Base-by-base conservation (phyloP, 2,329 filamentous ascomycete species). In the Pseudopithomyces maydicus region DNA sequence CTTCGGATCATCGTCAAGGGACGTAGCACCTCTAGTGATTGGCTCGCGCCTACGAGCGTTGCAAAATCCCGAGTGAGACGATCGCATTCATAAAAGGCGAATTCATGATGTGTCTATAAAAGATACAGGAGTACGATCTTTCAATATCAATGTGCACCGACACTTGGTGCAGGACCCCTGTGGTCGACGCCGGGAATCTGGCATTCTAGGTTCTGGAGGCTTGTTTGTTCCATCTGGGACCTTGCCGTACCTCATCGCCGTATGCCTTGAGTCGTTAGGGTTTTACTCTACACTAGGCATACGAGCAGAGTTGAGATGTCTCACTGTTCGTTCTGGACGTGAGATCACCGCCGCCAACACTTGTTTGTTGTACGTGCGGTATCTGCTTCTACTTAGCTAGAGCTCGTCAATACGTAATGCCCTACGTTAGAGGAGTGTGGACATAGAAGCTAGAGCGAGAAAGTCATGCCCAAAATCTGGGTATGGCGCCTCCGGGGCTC, bases 371-470 rank as follows among this genome's bases (percentile, higher is more conserved):
- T 46, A 20, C 58, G 67, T 23, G 19, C 23, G 32, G 32, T 8
- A 38, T 48, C 61, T 59, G 74, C 75, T 75, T 74, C 72, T 66
- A 73, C 70, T 72, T 72, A 71, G 75, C 75, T 78, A 78, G 75
- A 78, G 75, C 75, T 71, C 67, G 69, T 64, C 74, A 61, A 64
- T 68, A 70, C 67, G 73, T 64, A 68, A 69, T 68, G 62, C 52
- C 47, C 63, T 59, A 74, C 71, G 74, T 63, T 72, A 63, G 67
- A 65, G 69, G 66, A 77, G 75, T 78, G 75, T 78, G 74, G 74
- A 78, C 75, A 78, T 69, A 65, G 72, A 74, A 75, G 75, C 75
- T 63, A 78, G 65, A 77, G 60, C 61, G 58, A 73, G 63, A 55
- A 50, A 56, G 56, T 58, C 64, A 62, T 54, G 56, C 59, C 65